Evolutionary conservation across 2,329 filamentous ascomycete genomes (phyloP), one percentile per base, ranked within the genome.

Genomic region (Teratosphaeria epicoccoides): DNA sequence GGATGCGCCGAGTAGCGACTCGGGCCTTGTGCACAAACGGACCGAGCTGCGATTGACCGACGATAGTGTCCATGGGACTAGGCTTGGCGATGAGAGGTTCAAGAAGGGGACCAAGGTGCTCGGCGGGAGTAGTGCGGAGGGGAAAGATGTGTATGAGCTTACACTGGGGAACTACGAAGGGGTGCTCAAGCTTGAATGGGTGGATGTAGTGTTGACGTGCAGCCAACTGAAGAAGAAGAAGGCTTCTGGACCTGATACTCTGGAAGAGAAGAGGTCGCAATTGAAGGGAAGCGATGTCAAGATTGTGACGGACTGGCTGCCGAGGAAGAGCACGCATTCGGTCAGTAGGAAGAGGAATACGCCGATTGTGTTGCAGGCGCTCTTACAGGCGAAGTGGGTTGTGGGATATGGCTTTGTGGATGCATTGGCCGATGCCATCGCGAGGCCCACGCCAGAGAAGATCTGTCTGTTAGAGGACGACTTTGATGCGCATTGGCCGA

Each of bases 281-380:
- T 79, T 97, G 17, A 88, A 94, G 65, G 80, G 84, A 44, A 76
- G 95, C n/a, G 93, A 95, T 64, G 84, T 97, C 68, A 97, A 96
- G 68, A 83, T 88, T 12, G 73, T 86, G 12, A 75, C 80, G 43
- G 83, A 89, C 3, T 96, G 88, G 67, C 72, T 86, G 23, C 71
- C 77, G 24, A 76, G 73, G 14, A 72, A 78, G 24, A 96, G 91
- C 0, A 95, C 91, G 0, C 90, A 97, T 68, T 85, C 95, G 10
- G 82, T 97, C 28, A 83, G 88, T 6, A 87, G 83, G 66, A 96
- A 95, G 70, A 80, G 93, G 46, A 98, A 97, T 66, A 91, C 88
- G 0, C 80, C 90, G 0, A 89, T 88, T 58, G 88, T 87, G 0
- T 75, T 98, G 2, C 88, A 94, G 64, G 91, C 88, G 1, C 74